Base-by-base conservation (phyloP, 352 stramenopile genomes). In the Stramenopiles sp. region DNA sequence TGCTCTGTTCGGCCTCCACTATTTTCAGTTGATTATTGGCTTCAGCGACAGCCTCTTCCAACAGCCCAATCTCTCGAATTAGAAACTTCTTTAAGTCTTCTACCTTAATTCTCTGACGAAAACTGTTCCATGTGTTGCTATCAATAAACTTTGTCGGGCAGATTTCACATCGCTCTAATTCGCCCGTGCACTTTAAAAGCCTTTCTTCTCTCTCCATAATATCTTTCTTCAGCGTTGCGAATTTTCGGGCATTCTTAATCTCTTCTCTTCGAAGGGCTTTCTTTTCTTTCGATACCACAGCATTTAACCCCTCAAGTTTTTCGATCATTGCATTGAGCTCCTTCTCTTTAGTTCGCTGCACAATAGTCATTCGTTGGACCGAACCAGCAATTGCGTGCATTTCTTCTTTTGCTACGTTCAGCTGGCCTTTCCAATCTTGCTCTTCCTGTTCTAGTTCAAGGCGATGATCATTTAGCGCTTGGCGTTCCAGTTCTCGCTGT, bases 121-220 rank as follows among this genome's bases (percentile, higher is more conserved):
- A 53, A 53, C 25, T 12, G 43, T 53, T 12, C 43, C 43, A 53
- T 53, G 43, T 53, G 43, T 53, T 53, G 43, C 43, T 53, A 25
- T 53, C 43, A 53, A 53, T 53, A 53, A 18, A 53, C 43, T 53
- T 53, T 25, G 43, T 53, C 25, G 43, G 43, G 25, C 43, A 53
- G 25, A 53, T 53, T 25, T 18, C 25, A 25, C 43, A 53, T 18
- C 43, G 43, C 43, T 53, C 43, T 25, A 53, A 25, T 25, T 53
- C 43, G 12, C 43, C 43, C 25, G 12, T 53, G 43, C 43, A 53
- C 25, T 53, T 53, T 25, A 53, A 25, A 25, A 53, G 43, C 43
- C 43, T 53, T 53, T 53, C 43, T 25, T 53, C 43, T 53, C 43
- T 53, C 25, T 53, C 43, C 12, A 53, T 53, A 53, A 53, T 53